Evolutionary conservation across 208 protist species (phyloP), one percentile per base, ranked within the genome.

Genomic region (Trypanosoma scelopori): DNA sequence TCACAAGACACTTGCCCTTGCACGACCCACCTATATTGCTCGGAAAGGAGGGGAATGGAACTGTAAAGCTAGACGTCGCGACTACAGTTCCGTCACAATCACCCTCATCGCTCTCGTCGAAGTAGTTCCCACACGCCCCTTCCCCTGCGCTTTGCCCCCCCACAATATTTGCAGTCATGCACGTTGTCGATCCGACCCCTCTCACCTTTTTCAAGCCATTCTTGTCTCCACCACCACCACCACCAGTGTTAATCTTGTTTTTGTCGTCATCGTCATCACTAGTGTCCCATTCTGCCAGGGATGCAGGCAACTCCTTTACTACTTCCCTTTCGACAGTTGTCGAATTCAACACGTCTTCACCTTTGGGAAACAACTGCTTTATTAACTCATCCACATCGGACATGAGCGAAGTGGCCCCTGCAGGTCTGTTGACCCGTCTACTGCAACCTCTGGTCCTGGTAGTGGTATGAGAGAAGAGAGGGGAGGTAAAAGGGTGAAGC

Each of bases 291-390:
- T 73, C 39, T 47, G 58, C 43, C 28, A 55, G 45, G 22, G 71
- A 67, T 5, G 62, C 64, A 3, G 48, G 46, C 13, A 50, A 16
- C 37, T 67, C 66, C 22, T 51, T 23, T 22, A 5, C 5, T 6
- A 50, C 11, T 4, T 18, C 20, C 27, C 13, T 2, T 7, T 41
- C 48, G 15, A 52, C 5, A 13, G 32, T 4, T 11, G 9, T 23
- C 7, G 39, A n/a, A 11, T 39, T 9, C 18, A 47, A 16, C n/a
- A 23, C 56, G 0, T 18, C 59, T 0, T 46, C 39, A 1, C 16
- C 37, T n/a, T 65, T 76, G 12, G 87, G 79, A 71, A 91, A 94
- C 5, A 94, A 75, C 50, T 94, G 85, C 0, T 86, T 70, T 45
- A 94, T 94, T 30, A 94, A 58, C 16, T 81, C 62, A 65, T 94